Percentiles rank a stretch among this genome's conserved stretches.
These are phyloP conservation scores for Tetrapyrgos nigripes DNA, from an alignment of 1,284 basidiomycete species.

Conservation along the genomic window DNA sequence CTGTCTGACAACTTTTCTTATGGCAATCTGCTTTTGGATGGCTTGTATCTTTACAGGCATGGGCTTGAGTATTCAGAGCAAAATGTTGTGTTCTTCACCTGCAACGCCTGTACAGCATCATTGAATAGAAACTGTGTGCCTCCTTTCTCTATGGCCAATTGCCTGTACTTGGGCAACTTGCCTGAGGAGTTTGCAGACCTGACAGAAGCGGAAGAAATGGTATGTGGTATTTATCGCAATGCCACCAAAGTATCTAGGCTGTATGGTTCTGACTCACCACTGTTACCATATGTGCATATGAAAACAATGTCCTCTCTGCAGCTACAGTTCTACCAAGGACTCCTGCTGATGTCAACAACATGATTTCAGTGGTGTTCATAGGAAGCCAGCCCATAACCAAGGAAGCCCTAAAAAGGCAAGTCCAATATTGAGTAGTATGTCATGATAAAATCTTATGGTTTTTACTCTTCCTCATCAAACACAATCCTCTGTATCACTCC, in stretches of 20 bases:
- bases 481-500: conserved; percentile 29
- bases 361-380: conserved; percentile 30
- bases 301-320: conserved; percentile 29
- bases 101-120: not conserved
- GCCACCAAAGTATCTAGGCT: conserved; percentile 24
- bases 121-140: conserved; percentile 1
- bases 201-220: conserved; percentile 25
- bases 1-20: too few relatives aligned
- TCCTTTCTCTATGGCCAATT: conserved; percentile 20
- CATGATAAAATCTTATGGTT: conserved; percentile 12
- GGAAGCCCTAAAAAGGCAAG: conserved; percentile 4
- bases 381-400: conserved; percentile 22
- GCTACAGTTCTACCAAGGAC: conserved; percentile 26
- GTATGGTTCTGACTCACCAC: conserved; percentile 14
- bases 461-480: conserved; percentile 28
- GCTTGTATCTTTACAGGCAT: too few relatives aligned
- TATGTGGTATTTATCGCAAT: conserved; percentile 21
- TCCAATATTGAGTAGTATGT: not conserved
- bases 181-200: conserved; percentile 20
- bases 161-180: conserved; percentile 20
- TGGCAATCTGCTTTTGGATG: too few relatives aligned
- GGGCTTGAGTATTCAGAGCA: too few relatives aligned
- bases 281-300: conserved; percentile 9
- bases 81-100: too few relatives aligned
- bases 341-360: conserved; percentile 26